phyloP scores from a whole-genome alignment of 2,329 filamentous ascomycete genomes.

The Fusarium piperis region DNA sequence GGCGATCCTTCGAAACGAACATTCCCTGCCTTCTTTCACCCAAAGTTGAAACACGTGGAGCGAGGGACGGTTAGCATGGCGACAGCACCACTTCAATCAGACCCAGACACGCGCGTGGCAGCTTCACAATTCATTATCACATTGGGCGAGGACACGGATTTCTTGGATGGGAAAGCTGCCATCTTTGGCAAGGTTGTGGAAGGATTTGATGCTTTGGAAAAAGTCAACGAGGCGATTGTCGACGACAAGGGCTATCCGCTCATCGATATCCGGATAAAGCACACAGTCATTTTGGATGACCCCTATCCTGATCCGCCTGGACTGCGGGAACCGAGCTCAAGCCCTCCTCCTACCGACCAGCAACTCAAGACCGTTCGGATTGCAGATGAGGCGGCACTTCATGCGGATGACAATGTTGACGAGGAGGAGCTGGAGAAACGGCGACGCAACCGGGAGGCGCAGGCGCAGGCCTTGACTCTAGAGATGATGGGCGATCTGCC shows the following conservation, averaged over 20 bases:
- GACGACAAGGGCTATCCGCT: conserved; percentile 88
- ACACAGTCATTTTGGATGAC: conserved; percentile 92
- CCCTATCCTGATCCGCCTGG: conserved; percentile 86
- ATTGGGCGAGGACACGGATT: conserved; percentile 87
- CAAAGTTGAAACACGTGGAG: conserved; percentile 88
- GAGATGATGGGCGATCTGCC: conserved; percentile 98
- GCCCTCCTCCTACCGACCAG: conserved; percentile 82
- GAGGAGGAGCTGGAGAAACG: conserved; percentile 83
- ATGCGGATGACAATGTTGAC: conserved; percentile 75
- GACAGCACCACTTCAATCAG: conserved; percentile 78
- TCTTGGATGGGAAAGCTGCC: conserved; percentile 90
- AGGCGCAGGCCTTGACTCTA: conserved; percentile 91
- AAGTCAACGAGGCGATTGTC: conserved; percentile 89
- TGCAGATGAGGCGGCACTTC: conserved; percentile 84
- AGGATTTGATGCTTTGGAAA: conserved; percentile 92
- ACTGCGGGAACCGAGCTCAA: conserved; percentile 79
- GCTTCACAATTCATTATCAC: conserved; percentile 96
- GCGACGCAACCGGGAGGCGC: conserved; percentile 87
- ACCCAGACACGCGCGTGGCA: conserved; percentile 84
- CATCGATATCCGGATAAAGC: conserved; percentile 93
- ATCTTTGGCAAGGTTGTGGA: conserved; percentile 96
- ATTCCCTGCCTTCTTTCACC: conserved; percentile 85
- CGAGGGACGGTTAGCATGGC: conserved; percentile 97
- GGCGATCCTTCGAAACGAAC: conserved; percentile 74
- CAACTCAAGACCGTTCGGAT: conserved; percentile 94